Percentiles rank a stretch among this genome's conserved stretches.
These are phyloP conservation scores for Aspergillus arachidicola DNA, from an alignment of 2,329 filamentous ascomycete species.

Conservation along the genomic window DNA sequence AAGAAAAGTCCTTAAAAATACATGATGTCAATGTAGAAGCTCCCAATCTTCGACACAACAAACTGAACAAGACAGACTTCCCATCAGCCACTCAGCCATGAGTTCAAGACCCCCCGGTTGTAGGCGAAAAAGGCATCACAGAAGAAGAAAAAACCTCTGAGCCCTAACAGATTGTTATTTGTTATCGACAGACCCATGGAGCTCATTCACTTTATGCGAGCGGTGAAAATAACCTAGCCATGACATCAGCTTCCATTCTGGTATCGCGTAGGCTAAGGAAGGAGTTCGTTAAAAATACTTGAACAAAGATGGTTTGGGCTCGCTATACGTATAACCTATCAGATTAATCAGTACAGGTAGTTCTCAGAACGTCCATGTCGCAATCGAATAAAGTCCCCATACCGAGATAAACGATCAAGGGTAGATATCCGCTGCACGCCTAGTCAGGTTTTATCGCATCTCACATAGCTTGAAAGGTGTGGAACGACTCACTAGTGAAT, in stretches of 20 bases:
- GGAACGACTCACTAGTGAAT: constrained; percentile 80
- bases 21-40: constrained; percentile 19
- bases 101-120: not conserved
- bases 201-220: constrained; percentile 37
- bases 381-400: constrained; percentile 35
- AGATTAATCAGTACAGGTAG: constrained; percentile 21
- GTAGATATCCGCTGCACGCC: constrained; percentile 79
- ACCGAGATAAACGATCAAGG: constrained; percentile 96
- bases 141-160: not conserved
- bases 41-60: constrained; percentile 14
- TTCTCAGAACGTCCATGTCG: constrained; percentile 5
- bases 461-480: not conserved
- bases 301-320: constrained; percentile 81
- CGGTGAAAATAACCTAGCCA: constrained; percentile 44
- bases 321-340: constrained; percentile 88
- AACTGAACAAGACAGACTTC: constrained; percentile 1
- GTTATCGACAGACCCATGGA: not conserved
- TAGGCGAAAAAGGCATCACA: not conserved
- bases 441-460: constrained; percentile 21
- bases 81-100: not conserved
- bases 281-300: constrained; percentile 54
- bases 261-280: constrained; percentile 13
- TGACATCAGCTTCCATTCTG: not conserved
- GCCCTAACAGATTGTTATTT: constrained; percentile 1
- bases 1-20: constrained; percentile 30